phyloP scores from a whole-genome alignment of 176 grass and related monocot species.

The Miscanthus lutarioriparius region DNA sequence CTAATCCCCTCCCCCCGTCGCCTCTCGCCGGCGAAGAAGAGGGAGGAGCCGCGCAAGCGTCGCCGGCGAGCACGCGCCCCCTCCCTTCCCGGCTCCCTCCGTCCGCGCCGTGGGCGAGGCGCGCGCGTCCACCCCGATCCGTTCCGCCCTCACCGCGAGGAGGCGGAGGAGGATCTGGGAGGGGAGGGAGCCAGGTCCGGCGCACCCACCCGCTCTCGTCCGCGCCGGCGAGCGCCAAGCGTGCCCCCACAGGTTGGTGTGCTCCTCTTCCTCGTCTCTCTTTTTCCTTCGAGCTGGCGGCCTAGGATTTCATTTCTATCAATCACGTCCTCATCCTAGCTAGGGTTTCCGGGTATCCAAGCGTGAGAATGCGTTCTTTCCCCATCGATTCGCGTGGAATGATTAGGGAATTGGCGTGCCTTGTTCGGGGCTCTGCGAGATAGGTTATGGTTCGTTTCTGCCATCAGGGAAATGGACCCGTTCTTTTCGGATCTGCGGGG shows the following conservation, averaged over 20 bases:
- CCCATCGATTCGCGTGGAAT: not conserved
- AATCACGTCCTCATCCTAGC: not conserved
- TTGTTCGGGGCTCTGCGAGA: not conserved
- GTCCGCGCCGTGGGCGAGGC: not conserved
- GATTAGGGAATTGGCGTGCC: not conserved
- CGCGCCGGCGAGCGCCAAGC: not conserved
- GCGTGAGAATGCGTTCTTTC: not conserved
- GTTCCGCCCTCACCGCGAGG: not conserved
- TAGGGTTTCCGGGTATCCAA: not conserved
- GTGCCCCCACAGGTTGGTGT: not conserved
- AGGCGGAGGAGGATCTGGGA: constrained; percentile 1
- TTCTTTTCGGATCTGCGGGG: not conserved
- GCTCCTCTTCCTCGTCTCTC: not conserved
- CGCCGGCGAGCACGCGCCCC: not conserved
- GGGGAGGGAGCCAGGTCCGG: not conserved
- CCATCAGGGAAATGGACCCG: not conserved
- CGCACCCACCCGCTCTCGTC: not conserved
- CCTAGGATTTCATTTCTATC: not conserved
- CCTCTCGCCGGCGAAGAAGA: constrained; percentile 2
- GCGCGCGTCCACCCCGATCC: not conserved
- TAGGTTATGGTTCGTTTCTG: not conserved
- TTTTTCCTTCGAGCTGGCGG: not conserved
- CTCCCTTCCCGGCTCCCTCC: not conserved
- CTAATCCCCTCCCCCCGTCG: not conserved
- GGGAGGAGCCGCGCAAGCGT: not conserved